phyloP scores from a whole-genome alignment of 257 asterid genomes.

The Solanum ossicruentum region DNA sequence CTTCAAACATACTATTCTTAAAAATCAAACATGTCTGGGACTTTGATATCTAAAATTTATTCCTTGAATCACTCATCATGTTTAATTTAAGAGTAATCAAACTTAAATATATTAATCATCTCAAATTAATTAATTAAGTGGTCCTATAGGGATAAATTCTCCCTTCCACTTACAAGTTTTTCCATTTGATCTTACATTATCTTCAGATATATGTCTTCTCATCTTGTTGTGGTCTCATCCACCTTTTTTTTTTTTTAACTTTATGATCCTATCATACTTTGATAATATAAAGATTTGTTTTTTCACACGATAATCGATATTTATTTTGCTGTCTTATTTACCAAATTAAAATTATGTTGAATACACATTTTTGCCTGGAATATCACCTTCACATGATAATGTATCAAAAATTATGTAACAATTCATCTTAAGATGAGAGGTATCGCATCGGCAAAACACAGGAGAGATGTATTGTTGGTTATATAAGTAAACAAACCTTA shows the following conservation, averaged over 20 bases:
- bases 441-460: no score
- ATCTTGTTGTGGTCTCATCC: neutral
- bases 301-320: neutral
- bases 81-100: neutral
- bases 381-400: neutral
- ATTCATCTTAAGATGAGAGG: no score
- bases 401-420: no score
- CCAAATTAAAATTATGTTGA: neutral
- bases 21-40: neutral
- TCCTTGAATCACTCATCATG: neutral
- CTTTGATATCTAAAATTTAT: neutral
- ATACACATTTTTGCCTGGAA: neutral
- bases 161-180: neutral
- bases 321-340: neutral
- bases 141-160: neutral
- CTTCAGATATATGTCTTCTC: neutral
- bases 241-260: neutral
- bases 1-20: neutral
- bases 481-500: no score
- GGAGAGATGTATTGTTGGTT: no score
- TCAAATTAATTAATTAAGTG: neutral
- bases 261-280: neutral
- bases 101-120: neutral
- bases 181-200: neutral
- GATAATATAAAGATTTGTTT: neutral